Evolutionary conservation across 768 basidiomycete genomes (phyloP).

Genomic region (Kwoniella heveanensis): DNA sequence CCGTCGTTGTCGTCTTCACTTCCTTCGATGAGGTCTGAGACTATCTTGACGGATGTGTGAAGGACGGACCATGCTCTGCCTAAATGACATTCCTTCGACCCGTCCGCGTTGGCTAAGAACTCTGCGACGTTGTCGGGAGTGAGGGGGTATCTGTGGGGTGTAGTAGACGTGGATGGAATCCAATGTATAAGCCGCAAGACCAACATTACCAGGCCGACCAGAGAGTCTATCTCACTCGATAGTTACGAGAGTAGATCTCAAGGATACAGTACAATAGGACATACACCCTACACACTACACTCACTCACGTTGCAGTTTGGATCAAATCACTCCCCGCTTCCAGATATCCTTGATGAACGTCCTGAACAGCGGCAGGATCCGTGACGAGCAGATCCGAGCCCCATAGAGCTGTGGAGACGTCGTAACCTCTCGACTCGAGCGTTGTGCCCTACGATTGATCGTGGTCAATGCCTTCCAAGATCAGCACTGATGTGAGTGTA

Average conservation of each 20-base stretch:
- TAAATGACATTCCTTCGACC: neutral
- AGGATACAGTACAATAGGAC: too few relatives aligned
- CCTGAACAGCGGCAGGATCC: conserved; percentile 63
- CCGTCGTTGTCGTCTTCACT: neutral
- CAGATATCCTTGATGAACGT: conserved; percentile 67
- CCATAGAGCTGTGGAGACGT: conserved; percentile 64
- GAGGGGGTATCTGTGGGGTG: conserved; percentile 41
- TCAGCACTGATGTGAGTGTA: too few relatives aligned
- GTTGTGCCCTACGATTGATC: conserved; percentile 44
- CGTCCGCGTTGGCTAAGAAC: conserved; percentile 30
- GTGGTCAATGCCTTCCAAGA: too few relatives aligned
- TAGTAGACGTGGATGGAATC: too few relatives aligned
- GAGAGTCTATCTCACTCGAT: too few relatives aligned
- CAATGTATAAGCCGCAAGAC: too few relatives aligned
- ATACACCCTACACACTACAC: too few relatives aligned
- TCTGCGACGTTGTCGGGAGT: conserved; percentile 19
- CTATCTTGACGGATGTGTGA: conserved; percentile 3
- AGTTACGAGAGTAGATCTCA: too few relatives aligned
- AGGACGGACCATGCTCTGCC: neutral
- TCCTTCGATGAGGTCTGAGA: neutral
- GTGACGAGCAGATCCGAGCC: conserved; percentile 66
- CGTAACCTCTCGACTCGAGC: conserved; percentile 37
- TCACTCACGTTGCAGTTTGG: conserved; percentile 70
- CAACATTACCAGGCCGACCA: too few relatives aligned
- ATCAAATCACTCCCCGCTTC: conserved; percentile 69